A percentile compares a stretch with the other conserved stretches of the same genome.
Conservation (phyloP, 2,329 filamentous ascomycete species). For the Hypomyces perniciosus region DNA sequence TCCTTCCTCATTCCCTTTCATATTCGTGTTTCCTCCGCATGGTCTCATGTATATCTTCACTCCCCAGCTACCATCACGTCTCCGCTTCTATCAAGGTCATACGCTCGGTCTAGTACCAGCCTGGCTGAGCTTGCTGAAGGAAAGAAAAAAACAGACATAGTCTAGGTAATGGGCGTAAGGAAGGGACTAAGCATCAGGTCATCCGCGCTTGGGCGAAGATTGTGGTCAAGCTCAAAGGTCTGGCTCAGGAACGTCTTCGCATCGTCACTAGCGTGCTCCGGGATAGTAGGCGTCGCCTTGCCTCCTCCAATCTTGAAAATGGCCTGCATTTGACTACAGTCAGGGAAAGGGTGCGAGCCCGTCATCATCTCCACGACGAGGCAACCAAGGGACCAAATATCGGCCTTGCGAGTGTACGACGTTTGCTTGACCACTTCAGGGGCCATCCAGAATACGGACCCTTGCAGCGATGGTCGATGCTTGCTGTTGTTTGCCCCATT, state of each 20-base stretch:
- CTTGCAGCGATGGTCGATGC: constrained; percentile 76
- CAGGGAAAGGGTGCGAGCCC: constrained; percentile 89
- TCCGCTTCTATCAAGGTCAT: constrained; percentile 9
- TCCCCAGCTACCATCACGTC: not conserved
- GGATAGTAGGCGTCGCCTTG: constrained; percentile 80
- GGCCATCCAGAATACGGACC: constrained; percentile 99
- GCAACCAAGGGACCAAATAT: constrained; percentile 97
- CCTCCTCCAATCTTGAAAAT: constrained; percentile 97
- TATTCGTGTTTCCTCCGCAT: not conserved
- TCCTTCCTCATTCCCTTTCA: not conserved
- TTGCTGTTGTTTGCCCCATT: constrained; percentile 61
- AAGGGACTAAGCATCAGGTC: constrained; percentile 83
- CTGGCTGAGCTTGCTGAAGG: constrained; percentile 7
- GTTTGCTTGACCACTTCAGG: constrained; percentile 98
- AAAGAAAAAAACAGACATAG: not conserved
- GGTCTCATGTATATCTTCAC: not conserved
- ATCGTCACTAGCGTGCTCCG: constrained; percentile 77
- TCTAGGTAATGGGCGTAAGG: constrained; percentile 60
- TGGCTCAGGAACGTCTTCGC: constrained; percentile 75
- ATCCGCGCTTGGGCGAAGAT: constrained; percentile 84
- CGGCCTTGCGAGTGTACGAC: constrained; percentile 94
- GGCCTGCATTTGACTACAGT: constrained; percentile 93
- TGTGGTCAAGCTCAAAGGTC: constrained; percentile 95
- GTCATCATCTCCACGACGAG: constrained; percentile 99
- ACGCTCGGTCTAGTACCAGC: constrained; percentile 13